Evolutionary conservation across 164 flowering plant species (phyloP).

Genomic region (Warburgia ugandensis): DNA sequence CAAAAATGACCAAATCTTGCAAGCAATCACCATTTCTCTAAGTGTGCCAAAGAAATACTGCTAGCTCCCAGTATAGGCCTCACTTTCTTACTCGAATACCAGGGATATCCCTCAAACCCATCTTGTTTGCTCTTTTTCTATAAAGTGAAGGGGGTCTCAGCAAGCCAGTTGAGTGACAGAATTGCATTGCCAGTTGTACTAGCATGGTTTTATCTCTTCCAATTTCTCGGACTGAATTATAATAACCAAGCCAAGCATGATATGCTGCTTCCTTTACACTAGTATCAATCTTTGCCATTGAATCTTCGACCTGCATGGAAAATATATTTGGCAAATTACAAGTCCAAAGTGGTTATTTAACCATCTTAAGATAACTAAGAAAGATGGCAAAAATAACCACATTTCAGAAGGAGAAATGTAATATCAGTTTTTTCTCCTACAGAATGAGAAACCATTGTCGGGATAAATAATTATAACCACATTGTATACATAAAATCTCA

Average conservation of each 20-base stretch:
- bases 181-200: conserved; percentile 66
- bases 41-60: no score
- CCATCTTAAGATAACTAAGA: no score
- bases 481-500: no score
- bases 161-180: conserved; percentile 66
- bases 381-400: no score
- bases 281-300: conserved; percentile 56
- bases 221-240: conserved; percentile 79
- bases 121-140: conserved; percentile 76
- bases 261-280: conserved; percentile 89
- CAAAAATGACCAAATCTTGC: no score
- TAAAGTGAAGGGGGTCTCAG: conserved; percentile 64
- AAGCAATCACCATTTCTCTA: no score
- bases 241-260: conserved; percentile 98
- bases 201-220: conserved; percentile 85
- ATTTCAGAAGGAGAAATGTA: no score
- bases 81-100: conserved; percentile 72
- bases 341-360: no score
- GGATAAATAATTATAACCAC: no score
- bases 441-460: no score
- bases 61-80: no score
- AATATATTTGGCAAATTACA: background rate
- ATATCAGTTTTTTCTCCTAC: background rate
- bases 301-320: conserved; percentile 44
- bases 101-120: conserved; percentile 86